A percentile compares a stretch with the other conserved stretches of the same genome.
Conservation (phyloP, 768 basidiomycete genomes). For the Agaricus blazei region DNA sequence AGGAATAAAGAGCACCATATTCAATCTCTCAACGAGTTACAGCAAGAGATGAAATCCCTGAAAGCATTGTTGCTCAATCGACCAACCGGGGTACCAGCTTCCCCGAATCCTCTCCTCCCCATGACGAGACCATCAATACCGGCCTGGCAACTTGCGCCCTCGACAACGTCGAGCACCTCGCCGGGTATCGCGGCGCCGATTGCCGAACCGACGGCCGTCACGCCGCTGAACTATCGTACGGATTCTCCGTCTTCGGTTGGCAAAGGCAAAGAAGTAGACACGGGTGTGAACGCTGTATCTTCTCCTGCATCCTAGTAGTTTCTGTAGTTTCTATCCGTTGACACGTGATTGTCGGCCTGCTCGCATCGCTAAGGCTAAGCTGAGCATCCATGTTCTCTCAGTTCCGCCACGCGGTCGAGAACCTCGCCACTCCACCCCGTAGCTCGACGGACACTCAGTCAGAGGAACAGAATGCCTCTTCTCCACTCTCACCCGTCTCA, state of each 20-base stretch:
- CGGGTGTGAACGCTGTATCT: neutral
- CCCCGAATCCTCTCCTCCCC: constrained; percentile 47
- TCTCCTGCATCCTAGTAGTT: neutral
- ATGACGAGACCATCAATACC: constrained; percentile 74
- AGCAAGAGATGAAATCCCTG: constrained; percentile 91
- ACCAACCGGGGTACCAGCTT: constrained; percentile 44
- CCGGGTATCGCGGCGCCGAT: constrained; percentile 15
- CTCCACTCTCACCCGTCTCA: constrained; percentile 31
- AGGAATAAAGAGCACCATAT: constrained; percentile 85
- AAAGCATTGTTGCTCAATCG: constrained; percentile 84
- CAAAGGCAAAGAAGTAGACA: constrained; percentile 57
- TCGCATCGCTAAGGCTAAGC: neutral
- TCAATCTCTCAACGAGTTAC: constrained; percentile 79
- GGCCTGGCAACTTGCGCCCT: constrained; percentile 78
- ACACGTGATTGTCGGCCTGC: constrained; percentile 4
- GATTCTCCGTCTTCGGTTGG: constrained; percentile 3
- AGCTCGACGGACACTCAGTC: constrained; percentile 11
- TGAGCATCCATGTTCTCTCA: constrained; percentile 60
- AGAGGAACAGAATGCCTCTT: constrained; percentile 13
- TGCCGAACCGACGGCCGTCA: constrained; percentile 16
- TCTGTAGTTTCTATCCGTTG: neutral
- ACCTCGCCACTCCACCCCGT: constrained; percentile 35
- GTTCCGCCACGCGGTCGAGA: constrained; percentile 70
- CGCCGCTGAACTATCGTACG: constrained; percentile 10
- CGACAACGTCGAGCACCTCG: neutral